These are phyloP conservation scores for Naganishia vishniacii DNA, from an alignment of 768 basidiomycete genomes.

Conservation along the genomic window DNA sequence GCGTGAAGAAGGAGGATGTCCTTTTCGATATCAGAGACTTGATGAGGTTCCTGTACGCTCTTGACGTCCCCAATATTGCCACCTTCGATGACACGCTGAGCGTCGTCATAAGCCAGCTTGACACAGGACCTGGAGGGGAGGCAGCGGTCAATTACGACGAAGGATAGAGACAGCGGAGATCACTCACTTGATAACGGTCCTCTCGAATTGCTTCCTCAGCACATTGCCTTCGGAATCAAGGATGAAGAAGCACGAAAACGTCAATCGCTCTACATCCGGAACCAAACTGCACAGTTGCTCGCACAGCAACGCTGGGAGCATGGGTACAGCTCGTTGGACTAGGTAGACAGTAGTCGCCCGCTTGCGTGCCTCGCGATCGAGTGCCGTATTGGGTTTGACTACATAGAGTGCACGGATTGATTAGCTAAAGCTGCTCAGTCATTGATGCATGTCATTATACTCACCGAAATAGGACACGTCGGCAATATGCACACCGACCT, in stretches of 20 bases:
- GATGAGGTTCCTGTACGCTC: slow-evolving; percentile 58
- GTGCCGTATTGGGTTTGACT: slow-evolving; percentile 61
- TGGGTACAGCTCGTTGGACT: slow-evolving; percentile 89
- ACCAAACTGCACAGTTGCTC: slow-evolving; percentile 88
- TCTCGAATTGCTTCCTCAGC: slow-evolving; percentile 84
- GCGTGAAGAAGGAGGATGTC: slow-evolving; percentile 40
- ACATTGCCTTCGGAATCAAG: slow-evolving; percentile 75
- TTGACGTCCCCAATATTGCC: slow-evolving; percentile 52
- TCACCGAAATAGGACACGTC: slow-evolving; percentile 86
- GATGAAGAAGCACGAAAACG: slow-evolving; percentile 84
- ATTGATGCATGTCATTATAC: too few relatives aligned
- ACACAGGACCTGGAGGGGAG: slow-evolving; percentile 57
- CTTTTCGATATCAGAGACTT: slow-evolving; percentile 32
- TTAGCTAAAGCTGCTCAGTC: too few relatives aligned
- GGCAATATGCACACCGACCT: slow-evolving; percentile 89
- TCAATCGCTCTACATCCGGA: slow-evolving; percentile 79
- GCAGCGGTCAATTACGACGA: background rate
- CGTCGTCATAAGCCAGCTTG: slow-evolving; percentile 75
- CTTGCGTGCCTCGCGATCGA: slow-evolving; percentile 96
- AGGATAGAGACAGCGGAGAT: background rate
- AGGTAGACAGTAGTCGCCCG: slow-evolving; percentile 95
- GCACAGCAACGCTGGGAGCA: slow-evolving; percentile 89
- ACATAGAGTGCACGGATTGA: too few relatives aligned
- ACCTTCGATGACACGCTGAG: slow-evolving; percentile 75
- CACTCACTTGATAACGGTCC: slow-evolving; percentile 73